These are phyloP conservation scores for Hygrophoropsis aurantiaca DNA, from an alignment of 768 basidiomycete genomes.

Conservation along the genomic window DNA sequence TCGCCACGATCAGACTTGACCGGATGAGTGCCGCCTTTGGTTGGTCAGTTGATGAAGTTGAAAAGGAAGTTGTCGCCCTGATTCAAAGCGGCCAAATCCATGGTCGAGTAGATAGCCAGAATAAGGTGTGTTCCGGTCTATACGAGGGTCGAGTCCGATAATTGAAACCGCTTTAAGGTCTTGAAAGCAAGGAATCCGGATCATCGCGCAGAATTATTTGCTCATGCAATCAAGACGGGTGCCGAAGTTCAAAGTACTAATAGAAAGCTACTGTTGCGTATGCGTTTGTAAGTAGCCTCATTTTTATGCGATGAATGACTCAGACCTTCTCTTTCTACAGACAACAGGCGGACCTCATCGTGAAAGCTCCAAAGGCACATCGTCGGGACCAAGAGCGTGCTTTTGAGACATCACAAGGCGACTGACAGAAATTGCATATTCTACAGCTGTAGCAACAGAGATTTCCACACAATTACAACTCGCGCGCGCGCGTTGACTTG, in stretches of 20 bases:
- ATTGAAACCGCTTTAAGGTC: conserved; percentile 46
- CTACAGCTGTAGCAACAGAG: too few relatives aligned
- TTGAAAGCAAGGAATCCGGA: conserved; percentile 79
- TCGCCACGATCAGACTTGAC: conserved; percentile 78
- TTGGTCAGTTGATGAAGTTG: conserved; percentile 69
- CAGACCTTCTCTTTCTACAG: too few relatives aligned
- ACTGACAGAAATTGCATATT: too few relatives aligned
- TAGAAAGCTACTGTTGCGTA: conserved; percentile 75
- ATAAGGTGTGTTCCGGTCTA: conserved; percentile 62
- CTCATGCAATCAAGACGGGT: conserved; percentile 71
- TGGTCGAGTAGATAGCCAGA: conserved; percentile 85
- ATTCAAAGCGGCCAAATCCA: conserved; percentile 79
- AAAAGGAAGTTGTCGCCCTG: conserved; percentile 70
- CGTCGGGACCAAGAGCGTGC: too few relatives aligned
- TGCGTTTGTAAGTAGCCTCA: conserved; percentile 65
- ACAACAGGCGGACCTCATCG: too few relatives aligned
- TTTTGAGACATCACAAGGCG: too few relatives aligned
- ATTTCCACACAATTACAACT: too few relatives aligned
- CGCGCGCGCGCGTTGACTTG: too few relatives aligned
- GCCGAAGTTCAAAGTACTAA: conserved; percentile 71
- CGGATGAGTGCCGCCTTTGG: conserved; percentile 89
- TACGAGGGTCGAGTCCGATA: conserved; percentile 4
- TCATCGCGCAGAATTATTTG: conserved; percentile 74
- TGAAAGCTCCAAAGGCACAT: too few relatives aligned
- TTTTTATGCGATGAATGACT: too few relatives aligned